phyloP scores from a whole-genome alignment of 306 rosid species.

The Cicer arietinum region DNA sequence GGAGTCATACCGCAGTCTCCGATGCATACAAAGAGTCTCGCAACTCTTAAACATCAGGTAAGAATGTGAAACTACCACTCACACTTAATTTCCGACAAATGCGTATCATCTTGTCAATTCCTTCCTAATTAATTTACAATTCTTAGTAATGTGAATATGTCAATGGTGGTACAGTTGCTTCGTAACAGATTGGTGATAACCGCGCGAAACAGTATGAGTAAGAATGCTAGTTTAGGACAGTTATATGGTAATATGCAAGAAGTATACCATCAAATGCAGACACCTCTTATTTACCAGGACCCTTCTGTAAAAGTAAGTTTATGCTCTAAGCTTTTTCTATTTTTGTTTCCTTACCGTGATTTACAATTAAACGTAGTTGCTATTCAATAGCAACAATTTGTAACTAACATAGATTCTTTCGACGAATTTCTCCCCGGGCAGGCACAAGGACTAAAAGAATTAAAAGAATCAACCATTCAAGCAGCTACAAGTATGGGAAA shows the following conservation, averaged over 20 bases:
- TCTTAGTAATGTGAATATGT: constrained; percentile 9
- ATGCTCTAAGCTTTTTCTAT: neutral
- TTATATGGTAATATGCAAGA: constrained; percentile 96
- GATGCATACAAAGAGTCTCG: constrained; percentile 97
- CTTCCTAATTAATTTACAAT: neutral
- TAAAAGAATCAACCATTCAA: constrained; percentile 84
- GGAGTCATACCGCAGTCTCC: constrained; percentile 99
- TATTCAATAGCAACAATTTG: no score
- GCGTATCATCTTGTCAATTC: neutral
- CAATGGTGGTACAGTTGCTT: constrained; percentile 67
- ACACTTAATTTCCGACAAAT: neutral
- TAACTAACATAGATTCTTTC: no score
- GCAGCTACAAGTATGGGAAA: constrained; percentile 88
- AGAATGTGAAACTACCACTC: neutral
- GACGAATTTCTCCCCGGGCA: no score
- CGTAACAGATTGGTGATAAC: constrained; percentile 78
- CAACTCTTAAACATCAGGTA: constrained; percentile 99
- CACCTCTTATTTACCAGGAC: constrained; percentile 82
- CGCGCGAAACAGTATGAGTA: constrained; percentile 72
- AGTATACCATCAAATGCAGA: constrained; percentile 93
- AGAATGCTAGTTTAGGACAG: constrained; percentile 93
- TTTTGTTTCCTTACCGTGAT: neutral
- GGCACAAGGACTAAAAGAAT: constrained; percentile 79
- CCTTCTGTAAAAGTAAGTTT: constrained; percentile 68
- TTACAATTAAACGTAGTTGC: no score